Percentiles rank a stretch among this genome's conserved stretches.
These are phyloP conservation scores for Loxodes magnus DNA, from an alignment of 73 alveolate genomes.

Conservation along the genomic window DNA sequence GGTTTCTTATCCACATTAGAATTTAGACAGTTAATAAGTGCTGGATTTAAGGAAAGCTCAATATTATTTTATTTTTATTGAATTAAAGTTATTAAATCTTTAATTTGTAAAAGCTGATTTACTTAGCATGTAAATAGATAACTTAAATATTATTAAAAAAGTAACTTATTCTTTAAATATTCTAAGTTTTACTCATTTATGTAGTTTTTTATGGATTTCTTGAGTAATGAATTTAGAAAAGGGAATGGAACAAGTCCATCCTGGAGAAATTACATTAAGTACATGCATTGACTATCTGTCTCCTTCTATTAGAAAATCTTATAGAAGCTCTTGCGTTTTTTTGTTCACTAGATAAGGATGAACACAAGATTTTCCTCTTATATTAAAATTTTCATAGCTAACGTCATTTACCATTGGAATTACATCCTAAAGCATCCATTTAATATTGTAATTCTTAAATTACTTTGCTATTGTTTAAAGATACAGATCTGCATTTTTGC, in stretches of 20 bases:
- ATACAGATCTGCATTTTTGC: constrained; percentile 18
- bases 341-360: constrained; percentile 47
- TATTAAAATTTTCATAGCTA: not conserved
- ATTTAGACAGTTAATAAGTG: too few relatives aligned
- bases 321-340: constrained; percentile 30
- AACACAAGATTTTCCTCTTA: constrained; percentile 45
- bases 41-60: too few relatives aligned
- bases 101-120: too few relatives aligned
- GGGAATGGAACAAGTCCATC: constrained; percentile 68
- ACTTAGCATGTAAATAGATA: too few relatives aligned
- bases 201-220: constrained; percentile 12
- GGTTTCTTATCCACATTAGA: too few relatives aligned
- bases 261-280: constrained; percentile 74
- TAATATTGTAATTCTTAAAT: constrained; percentile 17
- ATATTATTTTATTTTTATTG: too few relatives aligned
- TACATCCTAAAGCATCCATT: constrained; percentile 4
- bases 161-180: too few relatives aligned
- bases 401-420: not conserved
- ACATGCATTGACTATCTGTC: constrained; percentile 41
- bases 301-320: constrained; percentile 35
- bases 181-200: too few relatives aligned
- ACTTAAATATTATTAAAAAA: too few relatives aligned
- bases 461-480: constrained; percentile 16
- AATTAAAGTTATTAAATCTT: too few relatives aligned
- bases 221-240: constrained; percentile 46